Conservation (phyloP, 305 asterid genomes). For the Plantago lanceolata region DNA sequence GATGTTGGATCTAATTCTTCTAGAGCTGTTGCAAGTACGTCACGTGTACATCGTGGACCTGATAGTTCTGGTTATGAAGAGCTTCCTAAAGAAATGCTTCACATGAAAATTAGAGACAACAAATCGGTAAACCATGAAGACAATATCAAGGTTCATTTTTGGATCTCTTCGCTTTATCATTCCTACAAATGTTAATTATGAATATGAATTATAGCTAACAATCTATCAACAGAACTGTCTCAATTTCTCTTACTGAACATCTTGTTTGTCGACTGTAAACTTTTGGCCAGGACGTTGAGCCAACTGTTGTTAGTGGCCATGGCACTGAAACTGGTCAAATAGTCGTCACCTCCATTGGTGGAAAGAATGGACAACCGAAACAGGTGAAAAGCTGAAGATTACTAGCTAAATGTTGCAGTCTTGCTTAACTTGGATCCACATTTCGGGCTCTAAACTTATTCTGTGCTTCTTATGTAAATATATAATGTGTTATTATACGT, state of each 20-base stretch:
- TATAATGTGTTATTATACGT: background rate
- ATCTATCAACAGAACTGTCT: background rate
- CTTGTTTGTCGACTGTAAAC: slow-evolving; percentile 1
- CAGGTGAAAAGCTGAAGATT: slow-evolving; percentile 42
- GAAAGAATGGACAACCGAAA: slow-evolving; percentile 70
- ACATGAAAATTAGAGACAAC: slow-evolving; percentile 74
- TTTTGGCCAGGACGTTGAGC: slow-evolving; percentile 61
- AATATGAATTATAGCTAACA: background rate
- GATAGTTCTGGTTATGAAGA: slow-evolving; percentile 40
- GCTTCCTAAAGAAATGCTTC: slow-evolving; percentile 76
- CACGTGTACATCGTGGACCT: slow-evolving; percentile 29
- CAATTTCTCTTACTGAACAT: background rate
- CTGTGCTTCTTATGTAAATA: background rate
- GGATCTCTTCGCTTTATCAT: background rate
- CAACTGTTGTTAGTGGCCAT: slow-evolving; percentile 66
- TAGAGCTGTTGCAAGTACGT: slow-evolving; percentile 40
- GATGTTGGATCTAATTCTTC: slow-evolving; percentile 40
- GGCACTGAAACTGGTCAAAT: slow-evolving; percentile 91
- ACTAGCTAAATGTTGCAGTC: background rate
- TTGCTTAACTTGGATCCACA: slow-evolving; percentile 4
- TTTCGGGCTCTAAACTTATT: background rate
- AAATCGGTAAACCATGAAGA: slow-evolving; percentile 44
- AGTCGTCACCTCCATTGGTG: slow-evolving; percentile 71
- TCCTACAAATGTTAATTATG: background rate
- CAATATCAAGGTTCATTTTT: slow-evolving; percentile 42